phyloP scores from a whole-genome alignment of 2,329 filamentous ascomycete genomes.

The Pseudogymnoascus sp. region DNA sequence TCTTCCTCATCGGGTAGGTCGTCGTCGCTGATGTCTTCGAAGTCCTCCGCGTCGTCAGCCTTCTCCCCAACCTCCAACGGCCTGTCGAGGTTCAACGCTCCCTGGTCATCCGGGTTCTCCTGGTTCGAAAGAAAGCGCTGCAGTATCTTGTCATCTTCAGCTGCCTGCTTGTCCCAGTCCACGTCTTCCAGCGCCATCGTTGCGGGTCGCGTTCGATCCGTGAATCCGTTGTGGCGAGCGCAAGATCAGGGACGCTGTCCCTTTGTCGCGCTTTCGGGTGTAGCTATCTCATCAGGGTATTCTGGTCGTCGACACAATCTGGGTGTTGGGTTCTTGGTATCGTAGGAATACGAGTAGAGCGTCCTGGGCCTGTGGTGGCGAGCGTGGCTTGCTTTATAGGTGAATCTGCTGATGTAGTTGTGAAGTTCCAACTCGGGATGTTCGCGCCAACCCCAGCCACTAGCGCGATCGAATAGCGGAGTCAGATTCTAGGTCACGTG shows the following conservation, averaged over 20 bases:
- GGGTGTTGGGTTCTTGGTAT: not conserved
- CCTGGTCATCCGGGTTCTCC: constrained; percentile 30
- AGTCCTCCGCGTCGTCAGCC: constrained; percentile 87
- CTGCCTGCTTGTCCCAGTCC: constrained; percentile 37
- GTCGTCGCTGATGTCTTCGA: constrained; percentile 82
- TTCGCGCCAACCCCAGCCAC: constrained; percentile 6
- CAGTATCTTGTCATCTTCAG: constrained; percentile 41
- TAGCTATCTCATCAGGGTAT: constrained; percentile 7
- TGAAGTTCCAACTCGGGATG: constrained; percentile 3
- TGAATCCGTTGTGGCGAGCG: constrained; percentile 2
- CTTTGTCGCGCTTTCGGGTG: not conserved
- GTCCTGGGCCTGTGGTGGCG: not conserved
- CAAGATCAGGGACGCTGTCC: not conserved
- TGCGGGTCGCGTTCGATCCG: not conserved
- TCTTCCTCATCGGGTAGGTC: constrained; percentile 77
- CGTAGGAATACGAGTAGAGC: constrained; percentile 3
- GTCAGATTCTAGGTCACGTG: not conserved
- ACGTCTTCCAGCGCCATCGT: constrained; percentile 21
- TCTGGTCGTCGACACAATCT: not conserved
- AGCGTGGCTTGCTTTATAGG: not conserved
- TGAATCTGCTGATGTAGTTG: constrained; percentile 9
- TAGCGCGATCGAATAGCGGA: constrained; percentile 7
- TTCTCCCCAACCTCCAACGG: constrained; percentile 63
- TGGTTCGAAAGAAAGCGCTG: constrained; percentile 36
- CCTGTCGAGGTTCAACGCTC: constrained; percentile 35